These are phyloP conservation scores for Pseudevernia furfuracea DNA, from an alignment of 495 filamentous ascomycete genomes.

Conservation along the genomic window DNA sequence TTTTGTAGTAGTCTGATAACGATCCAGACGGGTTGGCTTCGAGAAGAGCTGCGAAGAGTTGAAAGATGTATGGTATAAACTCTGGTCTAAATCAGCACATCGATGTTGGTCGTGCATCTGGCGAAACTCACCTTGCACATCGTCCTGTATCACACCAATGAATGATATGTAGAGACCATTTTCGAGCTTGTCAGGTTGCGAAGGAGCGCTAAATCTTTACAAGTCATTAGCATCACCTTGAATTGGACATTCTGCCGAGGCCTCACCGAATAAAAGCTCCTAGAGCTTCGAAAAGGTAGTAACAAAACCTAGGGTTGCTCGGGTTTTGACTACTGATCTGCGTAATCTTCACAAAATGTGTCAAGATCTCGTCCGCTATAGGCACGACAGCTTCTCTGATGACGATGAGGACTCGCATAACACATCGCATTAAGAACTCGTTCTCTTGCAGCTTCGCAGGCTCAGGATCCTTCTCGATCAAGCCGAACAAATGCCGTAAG, in stretches of 20 bases:
- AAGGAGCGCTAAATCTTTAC: slow-evolving; percentile 56
- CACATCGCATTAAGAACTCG: slow-evolving; percentile 95
- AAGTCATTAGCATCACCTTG: neutral
- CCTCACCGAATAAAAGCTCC: slow-evolving; percentile 82
- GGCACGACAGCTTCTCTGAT: slow-evolving; percentile 68
- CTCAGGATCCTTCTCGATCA: slow-evolving; percentile 72
- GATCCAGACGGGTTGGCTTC: slow-evolving; percentile 68
- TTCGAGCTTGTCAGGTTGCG: slow-evolving; percentile 66
- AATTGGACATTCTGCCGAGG: neutral
- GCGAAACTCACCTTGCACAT: slow-evolving; percentile 60
- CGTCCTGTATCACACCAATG: slow-evolving; percentile 62
- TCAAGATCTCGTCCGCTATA: slow-evolving; percentile 64
- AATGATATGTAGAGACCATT: slow-evolving; percentile 70
- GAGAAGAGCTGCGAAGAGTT: slow-evolving; percentile 82
- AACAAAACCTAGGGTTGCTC: slow-evolving; percentile 95
- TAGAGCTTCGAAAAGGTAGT: slow-evolving; percentile 92
- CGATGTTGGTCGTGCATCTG: slow-evolving; percentile 7
- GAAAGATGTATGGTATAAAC: slow-evolving; percentile 94
- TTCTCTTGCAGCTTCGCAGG: slow-evolving; percentile 97
- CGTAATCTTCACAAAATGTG: slow-evolving; percentile 77
- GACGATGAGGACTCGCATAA: slow-evolving; percentile 93
- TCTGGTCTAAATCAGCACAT: slow-evolving; percentile 45
- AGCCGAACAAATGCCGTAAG: slow-evolving; percentile 80
- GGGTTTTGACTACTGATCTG: slow-evolving; percentile 84
- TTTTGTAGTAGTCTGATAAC: slow-evolving; percentile 68